These are phyloP conservation scores for Chiua virens DNA, from an alignment of 768 basidiomycete species.

Conservation along the genomic window DNA sequence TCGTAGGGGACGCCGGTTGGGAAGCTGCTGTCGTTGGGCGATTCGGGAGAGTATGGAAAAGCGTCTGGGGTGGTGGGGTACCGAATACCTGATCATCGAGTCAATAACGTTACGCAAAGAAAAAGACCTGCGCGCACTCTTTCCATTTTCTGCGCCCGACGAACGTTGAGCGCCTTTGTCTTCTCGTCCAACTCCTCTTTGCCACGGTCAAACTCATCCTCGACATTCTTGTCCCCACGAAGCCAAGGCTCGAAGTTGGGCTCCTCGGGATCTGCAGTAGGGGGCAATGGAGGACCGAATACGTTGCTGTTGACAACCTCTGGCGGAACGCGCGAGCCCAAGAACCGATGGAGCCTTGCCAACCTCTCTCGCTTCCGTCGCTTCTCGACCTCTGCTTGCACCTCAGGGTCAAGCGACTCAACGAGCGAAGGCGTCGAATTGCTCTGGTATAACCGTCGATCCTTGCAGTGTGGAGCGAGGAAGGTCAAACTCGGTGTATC, in stretches of 20 bases:
- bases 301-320: conserved; percentile 60
- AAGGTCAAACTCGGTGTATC: conserved; percentile 31
- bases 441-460: conserved; percentile 30
- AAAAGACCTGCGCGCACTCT: conserved; percentile 47
- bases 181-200: conserved; percentile 69
- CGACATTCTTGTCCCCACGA: conserved; percentile 47
- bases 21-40: conserved; percentile 35
- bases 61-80: conserved; percentile 71
- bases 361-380: conserved; percentile 73
- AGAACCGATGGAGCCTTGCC: conserved; percentile 80
- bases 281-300: conserved; percentile 31
- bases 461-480: conserved; percentile 26
- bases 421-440: conserved; percentile 47
- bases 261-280: conserved; percentile 30
- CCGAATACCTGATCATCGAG: conserved; percentile 65
- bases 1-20: conserved; percentile 23
- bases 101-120: not conserved
- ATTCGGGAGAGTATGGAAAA: conserved; percentile 67
- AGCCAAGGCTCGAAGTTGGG: conserved; percentile 41
- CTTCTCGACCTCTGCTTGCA: conserved; percentile 59
- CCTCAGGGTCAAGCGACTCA: conserved; percentile 50
- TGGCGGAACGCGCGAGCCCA: conserved; percentile 77
- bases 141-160: conserved; percentile 84
- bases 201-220: conserved; percentile 57
- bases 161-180: conserved; percentile 80